Base-by-base conservation (phyloP, 192 early-diverging fungal genomes). In the Coemansia sp. region DNA sequence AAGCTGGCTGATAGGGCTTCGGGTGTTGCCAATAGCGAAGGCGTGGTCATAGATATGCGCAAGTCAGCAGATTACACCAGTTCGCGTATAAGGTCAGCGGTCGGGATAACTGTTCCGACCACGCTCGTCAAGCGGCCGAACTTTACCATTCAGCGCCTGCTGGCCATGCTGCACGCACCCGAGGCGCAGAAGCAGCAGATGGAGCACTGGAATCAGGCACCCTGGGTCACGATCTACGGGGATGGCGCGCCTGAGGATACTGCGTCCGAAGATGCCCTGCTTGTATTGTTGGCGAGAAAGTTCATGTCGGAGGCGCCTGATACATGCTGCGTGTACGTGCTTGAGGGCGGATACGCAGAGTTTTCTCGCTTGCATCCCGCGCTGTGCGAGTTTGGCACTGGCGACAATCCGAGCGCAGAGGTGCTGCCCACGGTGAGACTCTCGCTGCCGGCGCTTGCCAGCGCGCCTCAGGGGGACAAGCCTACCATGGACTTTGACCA, bases 11-110 rank as follows among this genome's bases (percentile, higher is more conserved):
- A 59, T 1, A 64, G 64, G 33, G 18, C 43, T 9, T 2, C 43
- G 7, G 43, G 18, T 18, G 43, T 18, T 18, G 18, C 43, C 43
- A 65, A 68, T 53, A 57, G 59, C 56, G 58, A 70, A 1, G 58
- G 88, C 37, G 75, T 92, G 53, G 66, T 89, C 1, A 68, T 94
- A 39, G 93, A 94, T 64, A 85, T 92, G 72, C 89, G 92, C 34
- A 75, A 86, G 6, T 88, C 86, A 53, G 73, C 79, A 9, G 85
- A 84, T 10, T 88, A 86, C 63, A 65, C 84, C 21, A 53, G 64
- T 1, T 69, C 79, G 18, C 84, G 79, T 23, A 85, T 94, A 26
- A 63, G 66, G 26, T 65, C 70, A 0, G 87, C 90, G 8, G 77
- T 94, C 28, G 91, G 84, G 66, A 78, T 95, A 47, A 86, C 83